Percentiles rank a stretch among this genome's conserved stretches.
These are phyloP conservation scores for Grammothele lineata DNA, from an alignment of 768 basidiomycete species.

Conservation along the genomic window DNA sequence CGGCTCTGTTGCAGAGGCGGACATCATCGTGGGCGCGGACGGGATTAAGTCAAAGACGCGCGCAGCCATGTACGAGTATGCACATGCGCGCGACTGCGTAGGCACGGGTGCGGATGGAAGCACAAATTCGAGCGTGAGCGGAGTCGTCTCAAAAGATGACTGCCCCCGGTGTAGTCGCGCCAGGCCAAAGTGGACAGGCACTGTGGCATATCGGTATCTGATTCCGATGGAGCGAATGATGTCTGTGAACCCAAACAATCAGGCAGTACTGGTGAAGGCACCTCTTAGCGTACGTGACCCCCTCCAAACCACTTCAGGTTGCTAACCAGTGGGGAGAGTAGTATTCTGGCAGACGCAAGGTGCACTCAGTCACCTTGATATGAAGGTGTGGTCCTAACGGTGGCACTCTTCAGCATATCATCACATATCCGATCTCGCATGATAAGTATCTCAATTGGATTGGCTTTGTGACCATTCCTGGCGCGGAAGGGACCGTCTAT, in stretches of 20 bases:
- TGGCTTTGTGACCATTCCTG: conserved; percentile 19
- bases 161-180: conserved; percentile 13
- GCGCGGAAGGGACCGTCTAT: conserved; percentile 19
- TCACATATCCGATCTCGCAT: conserved; percentile 24
- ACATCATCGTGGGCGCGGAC: conserved; percentile 26
- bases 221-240: conserved; percentile 20
- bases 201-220: conserved; percentile 22
- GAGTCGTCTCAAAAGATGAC: background rate
- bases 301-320: no score
- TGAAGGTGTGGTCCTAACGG: no score
- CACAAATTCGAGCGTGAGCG: no score
- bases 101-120: background rate
- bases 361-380: no score
- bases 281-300: conserved; percentile 12
- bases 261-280: conserved; percentile 2
- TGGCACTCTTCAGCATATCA: conserved; percentile 20
- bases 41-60: conserved; percentile 26
- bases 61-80: conserved; percentile 16
- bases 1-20: conserved; percentile 18
- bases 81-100: conserved; percentile 10
- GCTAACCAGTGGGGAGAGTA: no score
- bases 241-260: conserved; percentile 16
- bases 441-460: conserved; percentile 23
- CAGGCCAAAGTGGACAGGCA: conserved; percentile 24
- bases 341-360: conserved; percentile 21